These are phyloP conservation scores for Agaricus bisporus DNA, from an alignment of 768 basidiomycete species.

Conservation along the genomic window DNA sequence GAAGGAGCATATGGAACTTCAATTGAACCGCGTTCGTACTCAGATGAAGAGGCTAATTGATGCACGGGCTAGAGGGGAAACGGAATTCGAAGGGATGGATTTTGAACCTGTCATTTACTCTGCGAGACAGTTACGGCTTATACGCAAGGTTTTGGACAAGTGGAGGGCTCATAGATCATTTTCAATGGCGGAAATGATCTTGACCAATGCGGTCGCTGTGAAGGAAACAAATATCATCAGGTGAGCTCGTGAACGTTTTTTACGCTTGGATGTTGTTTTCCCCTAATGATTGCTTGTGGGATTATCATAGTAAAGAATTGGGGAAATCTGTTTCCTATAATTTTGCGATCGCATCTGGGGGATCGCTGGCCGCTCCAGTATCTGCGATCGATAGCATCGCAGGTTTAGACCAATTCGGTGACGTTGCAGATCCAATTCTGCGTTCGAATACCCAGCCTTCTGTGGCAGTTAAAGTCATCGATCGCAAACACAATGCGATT, in stretches of 20 bases:
- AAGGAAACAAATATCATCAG: slow-evolving; percentile 96
- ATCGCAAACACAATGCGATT: slow-evolving; percentile 80
- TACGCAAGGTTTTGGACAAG: slow-evolving; percentile 73
- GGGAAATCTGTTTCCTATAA: slow-evolving; percentile 87
- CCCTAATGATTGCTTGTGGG: background rate
- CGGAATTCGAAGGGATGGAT: slow-evolving; percentile 50
- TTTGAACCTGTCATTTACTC: slow-evolving; percentile 83
- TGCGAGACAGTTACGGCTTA: slow-evolving; percentile 74
- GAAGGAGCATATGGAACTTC: slow-evolving; percentile 91
- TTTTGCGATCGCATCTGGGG: slow-evolving; percentile 84
- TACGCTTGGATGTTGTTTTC: slow-evolving; percentile 6
- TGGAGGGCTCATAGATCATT: slow-evolving; percentile 86
- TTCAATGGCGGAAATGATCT: slow-evolving; percentile 86
- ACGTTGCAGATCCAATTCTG: slow-evolving; percentile 80
- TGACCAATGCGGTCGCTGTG: slow-evolving; percentile 78
- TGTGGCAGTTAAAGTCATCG: slow-evolving; percentile 86
- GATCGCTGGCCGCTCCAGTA: slow-evolving; percentile 67
- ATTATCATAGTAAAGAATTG: slow-evolving; percentile 66
- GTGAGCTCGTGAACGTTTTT: slow-evolving; percentile 30
- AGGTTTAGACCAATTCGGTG: slow-evolving; percentile 87
- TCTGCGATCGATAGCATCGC: slow-evolving; percentile 85
- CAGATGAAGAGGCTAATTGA: slow-evolving; percentile 82
- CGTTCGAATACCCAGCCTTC: slow-evolving; percentile 72
- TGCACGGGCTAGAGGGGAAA: slow-evolving; percentile 72
- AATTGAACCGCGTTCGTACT: slow-evolving; percentile 69